Base-by-base conservation (phyloP, 1,284 basidiomycete species). In the Rhizoctonia solani region DNA sequence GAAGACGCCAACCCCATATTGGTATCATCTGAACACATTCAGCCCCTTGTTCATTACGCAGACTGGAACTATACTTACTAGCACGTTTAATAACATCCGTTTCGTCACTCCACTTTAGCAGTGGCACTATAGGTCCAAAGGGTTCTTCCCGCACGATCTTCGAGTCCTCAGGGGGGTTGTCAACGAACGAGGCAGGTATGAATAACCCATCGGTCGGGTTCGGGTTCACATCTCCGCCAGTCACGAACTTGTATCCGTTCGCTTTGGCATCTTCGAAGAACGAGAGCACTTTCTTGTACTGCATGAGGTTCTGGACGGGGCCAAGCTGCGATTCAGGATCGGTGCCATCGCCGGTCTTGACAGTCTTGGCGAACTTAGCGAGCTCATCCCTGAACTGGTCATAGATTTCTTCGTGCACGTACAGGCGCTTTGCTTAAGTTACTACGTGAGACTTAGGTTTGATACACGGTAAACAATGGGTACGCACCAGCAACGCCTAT, bases 391-490 rank as follows among this genome's bases (percentile, higher is more conserved):
- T 55, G 71, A 77, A 77, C 66, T 75, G 75, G 74, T 83, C 80
- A 75, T 81, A 81, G 72, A 82, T 78, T 50, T 72, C 66, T 59
- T 76, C 73, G 72, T 83, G 80, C 54, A 83, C 80, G 73, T 78
- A 83, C 71, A 81, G 76, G 44, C 81, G 76, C 21, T 66, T 66
- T 16, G 63, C 63, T 66, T 30, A 27, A 21, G 19, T 13, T 13
- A 4, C 29, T 44, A 46, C 9, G 23, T 44, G 3, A 27, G 23
- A 6, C 37, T 32, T 50, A 9, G 25, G 16, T 19, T 5, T 13
- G n/a, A 19, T 32, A 21, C 13, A 14, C 30, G 8, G 11, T 13
- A 6, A 25, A 34, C 4, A 16, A 63, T 30, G n/a, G n/a, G 25
- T 9, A 58, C 55, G 3, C 47, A 58, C 55, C 42, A 32, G 55